phyloP scores from a whole-genome alignment of 108 stramenopile genomes.

The Cyclotella atomus region DNA sequence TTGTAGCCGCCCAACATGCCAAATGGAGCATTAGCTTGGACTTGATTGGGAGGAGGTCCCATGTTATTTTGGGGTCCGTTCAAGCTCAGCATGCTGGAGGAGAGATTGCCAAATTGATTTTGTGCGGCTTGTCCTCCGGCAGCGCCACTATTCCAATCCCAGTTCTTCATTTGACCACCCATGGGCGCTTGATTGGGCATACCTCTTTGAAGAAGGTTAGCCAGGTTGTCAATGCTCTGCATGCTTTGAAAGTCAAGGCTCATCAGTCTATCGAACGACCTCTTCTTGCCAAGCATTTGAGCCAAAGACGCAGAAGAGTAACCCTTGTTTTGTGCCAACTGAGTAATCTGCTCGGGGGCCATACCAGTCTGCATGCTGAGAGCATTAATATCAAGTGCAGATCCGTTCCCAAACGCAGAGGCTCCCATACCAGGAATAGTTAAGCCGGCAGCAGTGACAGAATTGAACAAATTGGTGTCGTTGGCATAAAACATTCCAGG shows the following conservation, averaged over 20 bases:
- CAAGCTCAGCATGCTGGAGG: constrained; percentile 25
- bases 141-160: too few relatives aligned
- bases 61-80: constrained; percentile 17
- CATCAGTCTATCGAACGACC: constrained; percentile 83
- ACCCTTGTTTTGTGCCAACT: constrained; percentile 63
- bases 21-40: constrained; percentile 43
- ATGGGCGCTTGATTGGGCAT: constrained; percentile 50
- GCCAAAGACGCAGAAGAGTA: constrained; percentile 66
- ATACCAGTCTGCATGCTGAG: constrained; percentile 75
- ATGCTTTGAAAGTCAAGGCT: constrained; percentile 81
- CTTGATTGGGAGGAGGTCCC: constrained; percentile 4
- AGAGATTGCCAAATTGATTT: too few relatives aligned
- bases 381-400: constrained; percentile 46
- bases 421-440: constrained; percentile 8
- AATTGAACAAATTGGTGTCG: too few relatives aligned
- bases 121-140: too few relatives aligned
- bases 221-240: constrained; percentile 88
- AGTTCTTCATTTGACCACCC: constrained; percentile 82
- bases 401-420: not conserved
- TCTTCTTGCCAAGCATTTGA: constrained; percentile 79
- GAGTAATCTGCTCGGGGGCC: constrained; percentile 69
- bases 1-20: not conserved
- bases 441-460: too few relatives aligned
- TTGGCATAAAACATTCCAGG: too few relatives aligned
- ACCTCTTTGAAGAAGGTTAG: constrained; percentile 75